phyloP scores from a whole-genome alignment of 768 basidiomycete species.

The Mycena venus region DNA sequence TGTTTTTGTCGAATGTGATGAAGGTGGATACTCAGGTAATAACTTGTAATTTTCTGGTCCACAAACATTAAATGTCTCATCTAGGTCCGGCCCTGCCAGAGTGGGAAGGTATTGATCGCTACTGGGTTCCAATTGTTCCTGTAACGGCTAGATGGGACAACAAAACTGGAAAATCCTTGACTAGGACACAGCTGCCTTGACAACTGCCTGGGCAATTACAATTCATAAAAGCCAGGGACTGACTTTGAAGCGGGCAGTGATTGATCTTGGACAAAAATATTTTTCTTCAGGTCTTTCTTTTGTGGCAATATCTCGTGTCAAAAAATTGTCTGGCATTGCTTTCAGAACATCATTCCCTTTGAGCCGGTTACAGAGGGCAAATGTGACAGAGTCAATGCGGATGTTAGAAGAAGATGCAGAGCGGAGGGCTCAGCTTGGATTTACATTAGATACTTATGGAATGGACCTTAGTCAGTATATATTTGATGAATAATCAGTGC shows the following conservation, averaged over 20 bases:
- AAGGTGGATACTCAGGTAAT: not conserved
- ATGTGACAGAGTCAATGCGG: not conserved
- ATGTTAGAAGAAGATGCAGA: not conserved
- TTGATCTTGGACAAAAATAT: too few species aligned
- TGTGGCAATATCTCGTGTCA: not conserved
- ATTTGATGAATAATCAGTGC: not conserved
- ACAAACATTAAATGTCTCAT: not conserved
- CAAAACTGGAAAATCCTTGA: not conserved
- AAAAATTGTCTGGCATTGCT: not conserved
- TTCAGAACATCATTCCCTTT: not conserved
- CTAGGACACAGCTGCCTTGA: too few species aligned
- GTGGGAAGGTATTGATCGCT: not conserved
- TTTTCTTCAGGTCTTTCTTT: too few species aligned
- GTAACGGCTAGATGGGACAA: not conserved
- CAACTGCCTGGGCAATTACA: too few species aligned
- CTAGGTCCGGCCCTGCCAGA: not conserved
- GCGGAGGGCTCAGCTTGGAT: not conserved
- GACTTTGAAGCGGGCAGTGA: too few species aligned
- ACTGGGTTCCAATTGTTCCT: not conserved
- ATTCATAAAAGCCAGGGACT: too few species aligned
- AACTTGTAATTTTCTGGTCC: not conserved
- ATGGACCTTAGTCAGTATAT: not conserved
- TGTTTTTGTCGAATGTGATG: too few species aligned
- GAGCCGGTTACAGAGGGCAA: not conserved
- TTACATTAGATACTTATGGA: too few species aligned